A percentile compares a stretch with the other conserved stretches of the same genome.
Conservation (phyloP, 768 basidiomycete species). For the Boletellus ananas region DNA sequence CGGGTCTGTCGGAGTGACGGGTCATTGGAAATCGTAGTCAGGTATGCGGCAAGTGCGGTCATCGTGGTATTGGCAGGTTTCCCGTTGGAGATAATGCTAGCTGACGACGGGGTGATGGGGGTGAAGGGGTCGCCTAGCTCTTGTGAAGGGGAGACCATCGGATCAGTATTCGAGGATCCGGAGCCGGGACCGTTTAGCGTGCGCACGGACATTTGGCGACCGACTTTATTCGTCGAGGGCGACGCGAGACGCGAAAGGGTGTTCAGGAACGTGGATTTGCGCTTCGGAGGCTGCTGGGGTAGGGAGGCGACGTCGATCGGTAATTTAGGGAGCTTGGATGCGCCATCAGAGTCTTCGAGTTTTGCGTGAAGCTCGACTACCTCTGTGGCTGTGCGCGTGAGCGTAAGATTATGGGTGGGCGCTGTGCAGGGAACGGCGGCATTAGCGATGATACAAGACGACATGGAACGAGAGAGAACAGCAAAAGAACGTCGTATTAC, state of each 20-base stretch:
- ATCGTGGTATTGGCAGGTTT: constrained; percentile 46
- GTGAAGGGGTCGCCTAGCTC: constrained; percentile 65
- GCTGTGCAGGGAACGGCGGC: constrained; percentile 45
- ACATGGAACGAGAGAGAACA: constrained; percentile 14
- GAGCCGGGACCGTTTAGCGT: constrained; percentile 27
- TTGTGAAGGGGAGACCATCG: constrained; percentile 45
- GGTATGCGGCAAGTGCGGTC: constrained; percentile 71
- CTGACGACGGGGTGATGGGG: constrained; percentile 34
- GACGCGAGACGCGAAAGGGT: constrained; percentile 83
- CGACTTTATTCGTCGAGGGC: constrained; percentile 55
- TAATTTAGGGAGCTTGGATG: constrained; percentile 53
- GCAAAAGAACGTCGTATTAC: constrained; percentile 14
- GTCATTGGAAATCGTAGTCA: constrained; percentile 75
- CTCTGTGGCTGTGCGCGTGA: constrained; percentile 73
- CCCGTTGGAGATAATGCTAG: constrained; percentile 15
- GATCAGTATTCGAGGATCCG: constrained; percentile 33
- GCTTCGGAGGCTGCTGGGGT: constrained; percentile 53
- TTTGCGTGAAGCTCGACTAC: constrained; percentile 80
- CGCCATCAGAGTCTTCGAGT: constrained; percentile 62
- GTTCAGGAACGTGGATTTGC: constrained; percentile 81
- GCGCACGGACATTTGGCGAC: constrained; percentile 39
- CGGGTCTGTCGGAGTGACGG: constrained; percentile 57
- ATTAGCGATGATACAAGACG: constrained; percentile 26
- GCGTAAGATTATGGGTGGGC: constrained; percentile 85
- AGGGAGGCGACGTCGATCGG: constrained; percentile 57